These are phyloP conservation scores for Yamadazyma conglobata DNA, from an alignment of 1,139 yeast genomes.

Conservation along the genomic window DNA sequence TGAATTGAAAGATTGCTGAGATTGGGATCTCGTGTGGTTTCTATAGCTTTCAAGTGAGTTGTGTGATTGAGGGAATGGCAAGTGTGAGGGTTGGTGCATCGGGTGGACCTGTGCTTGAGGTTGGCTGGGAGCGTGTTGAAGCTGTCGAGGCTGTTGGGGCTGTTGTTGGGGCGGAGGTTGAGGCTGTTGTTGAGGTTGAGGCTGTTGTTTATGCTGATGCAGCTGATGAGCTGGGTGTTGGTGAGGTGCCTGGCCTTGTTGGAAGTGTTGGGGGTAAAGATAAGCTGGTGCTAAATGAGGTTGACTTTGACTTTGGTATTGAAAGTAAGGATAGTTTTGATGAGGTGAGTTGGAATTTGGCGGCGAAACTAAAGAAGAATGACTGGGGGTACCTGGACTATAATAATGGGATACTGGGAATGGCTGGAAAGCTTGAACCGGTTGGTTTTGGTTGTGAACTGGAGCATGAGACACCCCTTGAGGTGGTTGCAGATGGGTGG, in stretches of 20 bases:
- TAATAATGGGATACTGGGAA: conserved; percentile 4
- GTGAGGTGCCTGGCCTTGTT: conserved; percentile 7
- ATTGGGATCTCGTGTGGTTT: conserved; percentile 1
- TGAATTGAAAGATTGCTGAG: conserved; percentile 2
- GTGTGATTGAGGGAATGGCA: not conserved
- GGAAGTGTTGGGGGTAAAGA: conserved; percentile 12
- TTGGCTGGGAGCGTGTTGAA: not conserved
- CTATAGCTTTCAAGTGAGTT: conserved; percentile 1
- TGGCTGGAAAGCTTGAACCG: conserved; percentile 1
- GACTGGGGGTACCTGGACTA: conserved; percentile 12
- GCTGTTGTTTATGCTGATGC: conserved; percentile 4
- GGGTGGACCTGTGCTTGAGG: not conserved
- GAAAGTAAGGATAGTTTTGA: conserved; percentile 14
- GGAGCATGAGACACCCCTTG: conserved; percentile 1
- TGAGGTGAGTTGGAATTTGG: conserved; percentile 19
- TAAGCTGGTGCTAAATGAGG: conserved; percentile 6
- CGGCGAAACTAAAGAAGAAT: conserved; percentile 13
- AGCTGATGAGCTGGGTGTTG: conserved; percentile 7
- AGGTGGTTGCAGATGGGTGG: not conserved
- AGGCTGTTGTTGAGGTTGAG: conserved; percentile 7
- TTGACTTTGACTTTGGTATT: conserved; percentile 8
- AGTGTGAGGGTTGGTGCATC: not conserved
- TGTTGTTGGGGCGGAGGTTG: conserved; percentile 7
- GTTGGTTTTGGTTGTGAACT: conserved; percentile 1
- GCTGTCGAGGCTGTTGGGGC: conserved; percentile 1